Evolutionary conservation across 805 yeast species (phyloP), one percentile per base, ranked within the genome.

Genomic region (Candida oleophila): DNA sequence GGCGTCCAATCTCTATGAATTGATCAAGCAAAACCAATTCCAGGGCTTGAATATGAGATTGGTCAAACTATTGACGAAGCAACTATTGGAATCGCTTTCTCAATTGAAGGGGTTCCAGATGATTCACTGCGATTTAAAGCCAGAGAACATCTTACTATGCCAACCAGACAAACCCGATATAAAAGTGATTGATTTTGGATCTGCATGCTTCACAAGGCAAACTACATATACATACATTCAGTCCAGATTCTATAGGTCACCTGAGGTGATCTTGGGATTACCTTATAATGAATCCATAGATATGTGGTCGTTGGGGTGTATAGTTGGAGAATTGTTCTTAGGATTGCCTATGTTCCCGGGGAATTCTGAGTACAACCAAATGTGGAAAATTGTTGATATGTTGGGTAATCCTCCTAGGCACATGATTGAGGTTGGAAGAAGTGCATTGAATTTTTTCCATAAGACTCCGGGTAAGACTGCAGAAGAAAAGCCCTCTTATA

Each of bases 261-360:
- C 99, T 0, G 99, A 92, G 64, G 96, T 92, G 18, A 81, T 94
- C 2, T 68, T 92, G 18, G 98, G 99, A 0, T 72, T 92, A 38
- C 96, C 96, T 3, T 92, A 94, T 60, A 87, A 96, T 0, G 81
- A 96, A 8, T 82, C 96, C 4, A 92, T 94, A 44, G 99, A 92
- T 63, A 89, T 92, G 82, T 94, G 99, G 99, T 92, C 98, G 0
- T 70, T 91, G 38, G 99, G 96, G 0, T 87, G 97, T 61, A 89
- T 94, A 43, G 81, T 89, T 30, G 95, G 94, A 1, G 99, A 94
- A 64, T 69, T 92, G 41, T 91, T 87, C 55, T 66, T 92, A 43
- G 99, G 99, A 1, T 74, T 92, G 46, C 99, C 99, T 1, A 74
- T 92, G 54, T 89, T 92, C 57, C 97, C 99, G 0, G 99, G 99